Evolutionary conservation across 169 alveolate species (phyloP).

Genomic region (Eimeria falciformis): DNA sequence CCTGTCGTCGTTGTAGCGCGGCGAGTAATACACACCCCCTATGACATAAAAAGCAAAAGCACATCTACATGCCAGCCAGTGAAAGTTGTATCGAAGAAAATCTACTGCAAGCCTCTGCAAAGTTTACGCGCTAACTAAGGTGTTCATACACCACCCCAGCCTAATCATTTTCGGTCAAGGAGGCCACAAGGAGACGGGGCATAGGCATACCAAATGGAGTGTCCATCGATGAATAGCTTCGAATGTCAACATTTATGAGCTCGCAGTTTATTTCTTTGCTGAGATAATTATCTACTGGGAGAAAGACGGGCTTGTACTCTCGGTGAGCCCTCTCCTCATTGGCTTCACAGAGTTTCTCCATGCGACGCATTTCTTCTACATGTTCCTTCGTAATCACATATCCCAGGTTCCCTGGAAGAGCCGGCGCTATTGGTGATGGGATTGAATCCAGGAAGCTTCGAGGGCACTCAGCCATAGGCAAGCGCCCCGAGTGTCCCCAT

Average conservation of each 20-base stretch:
- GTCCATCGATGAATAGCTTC: slow-evolving; percentile 68
- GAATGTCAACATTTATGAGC: slow-evolving; percentile 65
- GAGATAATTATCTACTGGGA: slow-evolving; percentile 63
- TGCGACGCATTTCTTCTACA: slow-evolving; percentile 11
- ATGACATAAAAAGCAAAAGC: neutral
- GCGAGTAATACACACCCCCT: slow-evolving; percentile 91
- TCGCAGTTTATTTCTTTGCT: slow-evolving; percentile 74
- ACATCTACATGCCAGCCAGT: neutral
- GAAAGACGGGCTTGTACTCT: slow-evolving; percentile 48
- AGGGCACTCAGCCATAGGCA: slow-evolving; percentile 5
- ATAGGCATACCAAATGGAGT: slow-evolving; percentile 71
- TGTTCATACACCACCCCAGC: neutral
- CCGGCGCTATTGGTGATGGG: slow-evolving; percentile 44
- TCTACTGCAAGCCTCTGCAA: neutral
- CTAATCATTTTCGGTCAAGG: too few relatives aligned
- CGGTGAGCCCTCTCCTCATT: slow-evolving; percentile 19
- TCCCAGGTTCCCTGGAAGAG: neutral
- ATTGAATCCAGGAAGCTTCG: slow-evolving; percentile 42
- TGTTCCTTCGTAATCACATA: slow-evolving; percentile 36
- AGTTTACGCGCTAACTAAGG: neutral
- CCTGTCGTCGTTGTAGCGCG: slow-evolving; percentile 88
- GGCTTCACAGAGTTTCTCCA: slow-evolving; percentile 11
- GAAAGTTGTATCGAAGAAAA: neutral
- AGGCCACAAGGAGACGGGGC: neutral
- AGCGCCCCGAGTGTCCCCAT: neutral